A percentile compares a stretch with the other conserved stretches of the same genome.
These are phyloP conservation scores for Amphirosellinia nigrospora DNA, from an alignment of 495 filamentous ascomycete species.

Conservation along the genomic window DNA sequence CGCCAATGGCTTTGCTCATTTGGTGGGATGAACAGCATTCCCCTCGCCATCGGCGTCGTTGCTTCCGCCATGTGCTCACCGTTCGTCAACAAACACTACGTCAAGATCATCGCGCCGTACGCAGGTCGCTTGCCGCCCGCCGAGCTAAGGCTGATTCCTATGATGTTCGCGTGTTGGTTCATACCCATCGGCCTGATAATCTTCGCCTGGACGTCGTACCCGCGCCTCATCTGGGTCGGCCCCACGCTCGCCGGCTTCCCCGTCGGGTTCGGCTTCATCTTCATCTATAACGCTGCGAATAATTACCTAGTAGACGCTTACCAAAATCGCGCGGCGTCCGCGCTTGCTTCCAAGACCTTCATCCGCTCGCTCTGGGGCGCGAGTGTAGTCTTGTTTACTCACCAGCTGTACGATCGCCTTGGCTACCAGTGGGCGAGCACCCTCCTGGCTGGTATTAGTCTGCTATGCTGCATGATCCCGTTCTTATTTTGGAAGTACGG, in stretches of 20 bases:
- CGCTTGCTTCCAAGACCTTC: constrained; percentile 84
- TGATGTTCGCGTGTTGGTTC: constrained; percentile 85
- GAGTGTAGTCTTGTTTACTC: constrained; percentile 74
- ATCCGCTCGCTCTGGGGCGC: constrained; percentile 83
- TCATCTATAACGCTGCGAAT: constrained; percentile 81
- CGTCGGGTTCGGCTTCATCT: constrained; percentile 85
- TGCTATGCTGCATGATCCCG: constrained; percentile 78
- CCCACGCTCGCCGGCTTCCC: constrained; percentile 75
- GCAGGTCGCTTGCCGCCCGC: constrained; percentile 70
- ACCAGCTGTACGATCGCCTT: constrained; percentile 77
- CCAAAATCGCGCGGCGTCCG: constrained; percentile 83
- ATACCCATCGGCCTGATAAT: constrained; percentile 81
- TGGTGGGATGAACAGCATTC: constrained; percentile 28
- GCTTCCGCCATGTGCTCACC: constrained; percentile 69
- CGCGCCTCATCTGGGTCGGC: constrained; percentile 68
- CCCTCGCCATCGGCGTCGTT: constrained; percentile 54
- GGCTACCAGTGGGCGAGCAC: constrained; percentile 77
- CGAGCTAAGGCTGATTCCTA: constrained; percentile 77
- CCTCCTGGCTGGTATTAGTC: constrained; percentile 71
- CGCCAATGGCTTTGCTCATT: constrained; percentile 1
- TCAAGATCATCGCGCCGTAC: constrained; percentile 62
- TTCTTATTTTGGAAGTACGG: constrained; percentile 80
- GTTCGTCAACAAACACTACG: constrained; percentile 77
- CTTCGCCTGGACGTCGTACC: constrained; percentile 83
- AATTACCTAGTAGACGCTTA: constrained; percentile 86